Evolutionary conservation across 192 early-diverging fungal genomes (phyloP), one percentile per base, ranked within the genome.

Genomic region (Gaertneriomyces sp.): DNA sequence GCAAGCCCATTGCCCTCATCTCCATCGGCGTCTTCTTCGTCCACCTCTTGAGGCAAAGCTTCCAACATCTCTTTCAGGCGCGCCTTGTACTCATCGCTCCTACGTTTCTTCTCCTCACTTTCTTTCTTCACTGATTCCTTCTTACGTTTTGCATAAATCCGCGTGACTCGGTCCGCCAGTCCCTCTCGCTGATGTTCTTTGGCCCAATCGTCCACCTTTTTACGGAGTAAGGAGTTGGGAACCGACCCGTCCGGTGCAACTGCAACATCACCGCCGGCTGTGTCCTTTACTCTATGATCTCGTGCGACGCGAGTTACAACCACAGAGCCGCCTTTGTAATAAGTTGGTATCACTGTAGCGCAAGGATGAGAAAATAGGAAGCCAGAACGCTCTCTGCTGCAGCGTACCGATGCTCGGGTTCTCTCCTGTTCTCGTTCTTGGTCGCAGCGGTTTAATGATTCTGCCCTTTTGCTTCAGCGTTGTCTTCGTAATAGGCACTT

Each of bases 211-310:
- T 57, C 16, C 14, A 82, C 64, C 7, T 67, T 44, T 7, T 61
- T 38, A 12, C 16, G 55, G 2, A 79, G 16, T 33, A 71, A 44
- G 2, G 80, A 82, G 70, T 82, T 82, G 7, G 81, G 81, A 16
- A 82, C 39, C 1, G 51, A 33, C 6, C 81, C 81, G 53, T 82
- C 81, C 10, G 81, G 81, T 40, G 80, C 80, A 59, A 38, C 16
- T 3, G 12, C 38, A 39, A 33, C 25, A 33, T 33, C 25, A 33
- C 25, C 25, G 25, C 25, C 25, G 0, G 25, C 25, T 33, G 25
- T 33, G 25, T 33, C 25, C 25, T 2, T 33, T 33, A 2, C 0
- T 33, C 25, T 33, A 2, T 33, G 25, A 33, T 33, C 25, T 33
- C 25, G 25, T 33, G 25, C 25, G 25, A 33, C 49, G n/a, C 49